Base-by-base conservation (phyloP, 192 early-diverging fungal genomes). In the Umbelopsis sp. region DNA sequence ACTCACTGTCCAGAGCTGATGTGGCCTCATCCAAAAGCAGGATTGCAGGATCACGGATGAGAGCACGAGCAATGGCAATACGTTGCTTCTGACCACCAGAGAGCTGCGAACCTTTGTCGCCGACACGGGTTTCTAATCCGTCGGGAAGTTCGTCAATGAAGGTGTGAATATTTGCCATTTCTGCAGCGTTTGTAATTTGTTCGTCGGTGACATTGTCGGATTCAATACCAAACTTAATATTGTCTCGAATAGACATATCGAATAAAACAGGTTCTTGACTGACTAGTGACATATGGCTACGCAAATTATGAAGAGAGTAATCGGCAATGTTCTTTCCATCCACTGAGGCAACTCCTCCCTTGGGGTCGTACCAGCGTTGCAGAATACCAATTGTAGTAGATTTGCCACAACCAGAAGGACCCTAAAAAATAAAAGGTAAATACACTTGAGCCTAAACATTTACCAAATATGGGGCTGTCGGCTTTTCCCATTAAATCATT, bases 251-350 rank as follows among this genome's bases (percentile, higher is more conserved):
- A n/a, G 88, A 84, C 73, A 91, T 76, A 78, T 94, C 91, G 71
- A 96, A 95, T 48, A 97, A 78, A 61, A 93, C 89, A 7, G 95
- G 95, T 78, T 95, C 94, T 73, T 97, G 95, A 25, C 89, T 90
- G 16, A 97, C 95, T 16, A 97, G 79, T 46, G 91, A 90, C 79
- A 96, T 76, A 67, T 82, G 83, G 10, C 68, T 58, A 49, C 95
- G 89, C 33, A 96, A 77, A 49, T 87, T 81, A 5, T 74, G 41
- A 8, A 94, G 66, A 41, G 88, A 82, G 83, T 89, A 92, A 64
- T 85, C 68, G 13, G 74, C 71, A 25, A 94, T 76, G 46, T 88
- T 76, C 7, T 78, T 73, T 35, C 75, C 78, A 69, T 95, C 88
- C 37, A 95, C 76, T 10, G 41, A 71, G 20, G 92, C 85, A 12